These are phyloP conservation scores for grape (Vitis vinifera) DNA, from an alignment of 164 flowering plant genomes.

Conservation along the genomic window ASM3070453v1 NC_081814.1:26660501-26661000, in stretches of 20 bases:
- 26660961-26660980: constrained; percentile 11
- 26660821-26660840: constrained; percentile 30
- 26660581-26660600: constrained; percentile 49
- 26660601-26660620: constrained; percentile 30
- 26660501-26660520: neutral
- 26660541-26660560: constrained; percentile 89
- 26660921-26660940: constrained; percentile 25
- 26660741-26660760: constrained; percentile 28
- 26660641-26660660: constrained; percentile 32
- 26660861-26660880: constrained; percentile 33
- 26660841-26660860: constrained; percentile 19
- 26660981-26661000: constrained; percentile 15
- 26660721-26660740: constrained; percentile 27
- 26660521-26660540: constrained; percentile 17
- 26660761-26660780: constrained; percentile 21
- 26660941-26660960: constrained; percentile 24
- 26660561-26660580: constrained; percentile 75
- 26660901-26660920: constrained; percentile 35
- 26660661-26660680: constrained; percentile 59
- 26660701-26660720: constrained; percentile 40
- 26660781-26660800: constrained; percentile 24
- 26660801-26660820: constrained; percentile 27
- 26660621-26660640: constrained; percentile 47
- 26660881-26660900: constrained; percentile 56
- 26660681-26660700: constrained; percentile 45